Evolutionary conservation across 2,329 filamentous ascomycete genomes (phyloP).

Genomic region (Monosporascus ibericus): DNA sequence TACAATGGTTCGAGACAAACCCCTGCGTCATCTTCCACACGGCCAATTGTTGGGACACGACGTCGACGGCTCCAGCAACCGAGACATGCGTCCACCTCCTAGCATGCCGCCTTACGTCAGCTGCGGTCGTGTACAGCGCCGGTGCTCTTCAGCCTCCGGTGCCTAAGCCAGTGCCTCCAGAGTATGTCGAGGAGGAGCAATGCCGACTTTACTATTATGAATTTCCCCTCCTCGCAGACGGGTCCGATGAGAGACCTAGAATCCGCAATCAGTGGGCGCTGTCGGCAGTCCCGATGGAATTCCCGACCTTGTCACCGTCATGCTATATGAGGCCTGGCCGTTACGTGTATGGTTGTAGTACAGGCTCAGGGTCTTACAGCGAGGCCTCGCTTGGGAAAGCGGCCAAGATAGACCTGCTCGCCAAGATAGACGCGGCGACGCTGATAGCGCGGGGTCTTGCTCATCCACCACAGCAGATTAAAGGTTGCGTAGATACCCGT

Average conservation of each 20-base stretch:
- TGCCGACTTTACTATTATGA: conserved; percentile 65
- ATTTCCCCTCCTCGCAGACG: conserved; percentile 40
- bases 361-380: conserved; percentile 46
- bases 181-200: conserved; percentile 53
- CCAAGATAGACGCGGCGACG: conserved; percentile 51
- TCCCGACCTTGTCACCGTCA: conserved; percentile 52
- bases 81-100: conserved; percentile 53
- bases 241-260: conserved; percentile 12
- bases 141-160: conserved; percentile 54
- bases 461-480: conserved; percentile 40
- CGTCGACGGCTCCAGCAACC: conserved; percentile 15
- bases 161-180: conserved; percentile 27
- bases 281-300: conserved; percentile 61
- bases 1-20: conserved; percentile 63
- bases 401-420: conserved; percentile 60
- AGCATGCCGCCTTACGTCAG: conserved; percentile 60
- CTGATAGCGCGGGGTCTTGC: conserved; percentile 48
- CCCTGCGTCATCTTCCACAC: conserved; percentile 68
- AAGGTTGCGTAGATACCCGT: conserved; percentile 57
- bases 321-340: conserved; percentile 50
- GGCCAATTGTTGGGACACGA: conserved; percentile 63
- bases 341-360: conserved; percentile 64
- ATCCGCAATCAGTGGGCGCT: conserved; percentile 61
- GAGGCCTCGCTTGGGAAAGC: conserved; percentile 56
- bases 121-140: conserved; percentile 57